Conservation (phyloP, 2,329 filamentous ascomycete genomes). For the Stemphylium vesicarium region DNA sequence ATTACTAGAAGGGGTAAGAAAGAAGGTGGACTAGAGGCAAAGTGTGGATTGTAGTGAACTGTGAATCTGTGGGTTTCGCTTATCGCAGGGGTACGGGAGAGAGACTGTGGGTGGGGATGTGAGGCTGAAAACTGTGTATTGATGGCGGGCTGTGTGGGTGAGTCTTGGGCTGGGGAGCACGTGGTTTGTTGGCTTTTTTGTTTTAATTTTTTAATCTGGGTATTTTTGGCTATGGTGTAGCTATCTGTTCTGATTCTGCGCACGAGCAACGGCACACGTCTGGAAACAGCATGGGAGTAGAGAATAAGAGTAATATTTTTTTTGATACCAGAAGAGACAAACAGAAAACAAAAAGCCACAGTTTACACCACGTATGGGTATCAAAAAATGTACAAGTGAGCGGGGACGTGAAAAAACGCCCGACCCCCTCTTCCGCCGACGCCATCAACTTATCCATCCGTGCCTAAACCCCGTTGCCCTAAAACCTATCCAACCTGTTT, state of each 20-base stretch:
- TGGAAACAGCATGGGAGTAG: no score
- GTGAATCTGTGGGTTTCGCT: conserved; percentile 2
- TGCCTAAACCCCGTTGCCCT: no score
- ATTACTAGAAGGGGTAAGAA: no score
- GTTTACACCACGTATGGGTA: conserved; percentile 14
- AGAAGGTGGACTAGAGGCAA: not conserved
- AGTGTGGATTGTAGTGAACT: conserved; percentile 3
- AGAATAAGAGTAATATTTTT: not conserved
- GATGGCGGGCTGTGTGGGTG: no score
- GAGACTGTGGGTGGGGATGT: no score
- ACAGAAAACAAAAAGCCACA: not conserved
- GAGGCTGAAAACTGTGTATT: no score
- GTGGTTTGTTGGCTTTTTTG: no score
- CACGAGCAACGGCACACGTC: no score
- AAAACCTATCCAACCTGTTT: not conserved
- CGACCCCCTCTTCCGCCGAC: not conserved
- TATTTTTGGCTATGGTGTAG: no score
- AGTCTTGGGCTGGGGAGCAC: no score
- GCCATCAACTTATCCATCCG: not conserved
- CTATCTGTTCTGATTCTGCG: no score
- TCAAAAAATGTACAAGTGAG: conserved; percentile 5
- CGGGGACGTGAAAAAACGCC: not conserved
- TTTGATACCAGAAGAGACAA: not conserved
- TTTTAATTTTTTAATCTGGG: no score
- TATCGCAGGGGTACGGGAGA: not conserved